These are phyloP conservation scores for Chytriomyces confervae DNA, from an alignment of 192 early-diverging fungal genomes.

Conservation along the genomic window DNA sequence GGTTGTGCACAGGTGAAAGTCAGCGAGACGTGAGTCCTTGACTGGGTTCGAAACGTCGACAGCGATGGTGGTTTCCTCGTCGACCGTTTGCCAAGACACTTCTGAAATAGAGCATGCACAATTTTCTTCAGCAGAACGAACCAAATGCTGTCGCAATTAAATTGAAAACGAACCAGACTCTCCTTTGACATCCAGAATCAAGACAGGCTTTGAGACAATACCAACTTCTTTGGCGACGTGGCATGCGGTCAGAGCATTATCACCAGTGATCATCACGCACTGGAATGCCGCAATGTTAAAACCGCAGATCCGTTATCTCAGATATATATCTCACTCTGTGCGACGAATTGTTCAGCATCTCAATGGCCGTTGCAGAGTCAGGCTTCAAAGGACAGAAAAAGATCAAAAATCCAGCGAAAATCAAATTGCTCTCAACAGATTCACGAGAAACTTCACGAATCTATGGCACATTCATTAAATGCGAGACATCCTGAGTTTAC, in stretches of 20 bases:
- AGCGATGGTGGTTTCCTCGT: slow-evolving; percentile 70
- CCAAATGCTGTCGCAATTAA: background rate
- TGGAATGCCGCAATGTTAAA: slow-evolving; percentile 49
- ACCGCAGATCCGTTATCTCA: background rate
- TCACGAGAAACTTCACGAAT: slow-evolving; percentile 82
- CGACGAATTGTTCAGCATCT: slow-evolving; percentile 92
- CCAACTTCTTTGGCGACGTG: slow-evolving; percentile 94
- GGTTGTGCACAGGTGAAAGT: slow-evolving; percentile 92
- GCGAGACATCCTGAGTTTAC: too few relatives aligned
- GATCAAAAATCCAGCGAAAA: slow-evolving; percentile 96
- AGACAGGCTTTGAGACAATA: slow-evolving; percentile 85
- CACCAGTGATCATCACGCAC: slow-evolving; percentile 98
- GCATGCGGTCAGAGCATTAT: slow-evolving; percentile 96
- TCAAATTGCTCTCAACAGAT: slow-evolving; percentile 78
- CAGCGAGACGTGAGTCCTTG: slow-evolving; percentile 56
- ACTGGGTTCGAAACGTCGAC: slow-evolving; percentile 55
- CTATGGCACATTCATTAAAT: too few relatives aligned
- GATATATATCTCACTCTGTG: slow-evolving; percentile 70
- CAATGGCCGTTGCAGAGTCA: slow-evolving; percentile 85
- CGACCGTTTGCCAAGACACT: slow-evolving; percentile 81
- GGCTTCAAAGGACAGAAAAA: slow-evolving; percentile 96
- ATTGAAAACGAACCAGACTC: slow-evolving; percentile 33
- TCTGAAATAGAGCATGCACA: slow-evolving; percentile 23
- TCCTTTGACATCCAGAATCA: slow-evolving; percentile 84
- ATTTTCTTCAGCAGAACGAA: background rate